These are phyloP conservation scores for Hypoxylon rubiginosum DNA, from an alignment of 2,329 filamentous ascomycete genomes.

Conservation along the genomic window DNA sequence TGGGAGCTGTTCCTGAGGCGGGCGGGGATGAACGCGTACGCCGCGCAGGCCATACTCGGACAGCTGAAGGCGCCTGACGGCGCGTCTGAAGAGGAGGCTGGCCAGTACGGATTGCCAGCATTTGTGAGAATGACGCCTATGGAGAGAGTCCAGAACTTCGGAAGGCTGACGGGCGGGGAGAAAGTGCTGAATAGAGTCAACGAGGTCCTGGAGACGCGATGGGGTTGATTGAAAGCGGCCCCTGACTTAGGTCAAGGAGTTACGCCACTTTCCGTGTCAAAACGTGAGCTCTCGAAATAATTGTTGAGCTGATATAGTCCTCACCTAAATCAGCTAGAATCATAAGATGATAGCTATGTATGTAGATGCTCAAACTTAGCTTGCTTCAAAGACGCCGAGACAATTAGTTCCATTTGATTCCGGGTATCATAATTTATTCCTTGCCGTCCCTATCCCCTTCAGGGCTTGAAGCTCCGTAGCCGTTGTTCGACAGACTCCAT, in stretches of 20 bases:
- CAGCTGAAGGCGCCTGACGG: slow-evolving; percentile 56
- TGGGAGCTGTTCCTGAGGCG: slow-evolving; percentile 78
- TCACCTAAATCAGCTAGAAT: background rate
- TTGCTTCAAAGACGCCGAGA: background rate
- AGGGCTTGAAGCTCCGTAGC: slow-evolving; percentile 15
- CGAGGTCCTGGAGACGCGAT: slow-evolving; percentile 63
- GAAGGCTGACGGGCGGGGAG: slow-evolving; percentile 65
- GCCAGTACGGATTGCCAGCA: slow-evolving; percentile 60
- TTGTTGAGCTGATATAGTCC: background rate
- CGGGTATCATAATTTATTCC: slow-evolving; percentile 36
- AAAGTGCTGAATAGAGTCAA: slow-evolving; percentile 67
- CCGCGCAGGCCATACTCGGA: slow-evolving; percentile 74
- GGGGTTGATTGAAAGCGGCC: slow-evolving; percentile 54
- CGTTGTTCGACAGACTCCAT: slow-evolving; percentile 55
- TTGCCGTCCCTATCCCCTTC: slow-evolving; percentile 3
- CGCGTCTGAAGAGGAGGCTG: slow-evolving; percentile 23
- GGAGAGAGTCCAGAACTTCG: slow-evolving; percentile 65
- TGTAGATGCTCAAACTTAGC: too few species aligned
- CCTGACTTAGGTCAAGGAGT: slow-evolving; percentile 2
- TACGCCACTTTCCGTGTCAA: slow-evolving; percentile 8
- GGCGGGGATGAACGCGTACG: slow-evolving; percentile 77
- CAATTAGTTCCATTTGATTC: slow-evolving; percentile 10
- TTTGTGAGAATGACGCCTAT: slow-evolving; percentile 70
- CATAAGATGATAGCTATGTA: background rate
- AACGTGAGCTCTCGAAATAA: too few species aligned